These are phyloP conservation scores for Aspergillus tanneri DNA, from an alignment of 2,329 filamentous ascomycete genomes.

Conservation along the genomic window DNA sequence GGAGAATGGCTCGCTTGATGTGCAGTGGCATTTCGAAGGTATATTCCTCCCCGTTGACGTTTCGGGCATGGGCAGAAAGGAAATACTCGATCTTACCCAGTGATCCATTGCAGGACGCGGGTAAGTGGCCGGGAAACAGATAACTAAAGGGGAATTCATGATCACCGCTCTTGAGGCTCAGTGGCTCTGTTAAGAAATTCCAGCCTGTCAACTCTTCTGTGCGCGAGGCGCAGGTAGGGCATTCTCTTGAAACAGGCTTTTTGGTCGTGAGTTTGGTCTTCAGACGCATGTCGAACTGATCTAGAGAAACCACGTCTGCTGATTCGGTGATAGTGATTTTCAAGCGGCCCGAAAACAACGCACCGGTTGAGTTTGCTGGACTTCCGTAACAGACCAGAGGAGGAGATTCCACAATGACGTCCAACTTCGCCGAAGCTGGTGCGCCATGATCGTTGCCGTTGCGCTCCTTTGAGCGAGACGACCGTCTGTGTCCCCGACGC, in stretches of 20 bases:
- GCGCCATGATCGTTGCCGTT: conserved; percentile 29
- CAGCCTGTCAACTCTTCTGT: conserved; percentile 74
- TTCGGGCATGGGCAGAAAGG: conserved; percentile 66
- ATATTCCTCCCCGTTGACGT: conserved; percentile 61
- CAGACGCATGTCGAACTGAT: conserved; percentile 71
- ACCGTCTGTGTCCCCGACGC: conserved; percentile 37
- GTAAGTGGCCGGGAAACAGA: conserved; percentile 80
- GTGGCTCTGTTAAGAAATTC: conserved; percentile 65
- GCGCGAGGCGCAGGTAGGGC: conserved; percentile 70
- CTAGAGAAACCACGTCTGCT: conserved; percentile 61
- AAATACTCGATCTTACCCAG: conserved; percentile 75
- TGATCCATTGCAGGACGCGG: conserved; percentile 73
- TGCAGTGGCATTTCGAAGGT: conserved; percentile 67
- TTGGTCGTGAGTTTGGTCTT: conserved; percentile 71
- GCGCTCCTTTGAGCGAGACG: conserved; percentile 40
- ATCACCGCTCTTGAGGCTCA: conserved; percentile 50
- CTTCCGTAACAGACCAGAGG: conserved; percentile 81
- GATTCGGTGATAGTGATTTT: conserved; percentile 68
- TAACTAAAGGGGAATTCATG: conserved; percentile 89
- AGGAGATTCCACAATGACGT: conserved; percentile 75
- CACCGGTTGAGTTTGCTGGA: conserved; percentile 73
- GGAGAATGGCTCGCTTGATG: conserved; percentile 75
- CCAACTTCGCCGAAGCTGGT: conserved; percentile 52
- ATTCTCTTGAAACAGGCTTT: conserved; percentile 77
- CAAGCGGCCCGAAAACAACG: conserved; percentile 80